Evolutionary conservation across 352 stramenopile genomes (phyloP), one percentile per base, ranked within the genome.

Genomic region (Pythium monospermum): DNA sequence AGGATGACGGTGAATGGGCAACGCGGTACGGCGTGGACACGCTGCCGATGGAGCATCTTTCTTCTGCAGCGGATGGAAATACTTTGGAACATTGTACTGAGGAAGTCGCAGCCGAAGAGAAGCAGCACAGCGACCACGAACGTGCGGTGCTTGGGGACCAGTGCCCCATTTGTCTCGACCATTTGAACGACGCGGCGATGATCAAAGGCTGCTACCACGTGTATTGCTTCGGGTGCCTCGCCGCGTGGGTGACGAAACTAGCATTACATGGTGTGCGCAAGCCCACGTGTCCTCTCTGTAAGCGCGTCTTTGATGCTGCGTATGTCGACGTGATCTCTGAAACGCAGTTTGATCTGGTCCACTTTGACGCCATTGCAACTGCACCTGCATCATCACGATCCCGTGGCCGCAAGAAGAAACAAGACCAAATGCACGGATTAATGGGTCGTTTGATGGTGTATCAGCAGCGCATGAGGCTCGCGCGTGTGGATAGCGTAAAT

Each of bases 141-240:
- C 39, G 40, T 16, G 76, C 74, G 3, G 68, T 88, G 37, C 57
- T 87, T 0, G 74, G 75, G n/a, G 79, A 88, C 49, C 64, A 68
- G 15, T 91, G 80, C 33, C 52, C 80, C 1, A 91, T 91, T 42
- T 91, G 80, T 26, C 63, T 91, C 13, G 71, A 88, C 49, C 64
- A 49, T 0, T 62, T 88, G 0, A 57, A 55, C n/a, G 69, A 79
- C 47, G 42, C 80, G 0, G 75, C 78, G 44, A 87, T 91, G 71
- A 48, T 87, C 6, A 66, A 60, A 6, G 31, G 37, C 15, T 91
- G 80, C 57, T 81, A 77, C 38, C 80, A 91, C 55, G 77, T 87
- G 7, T 91, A 84, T 61, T 91, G 80, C 55, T 71, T 71, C 55
- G 71, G 72, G 51, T 91, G 80, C 52, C 41, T 91, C 13, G 73